Evolutionary conservation across 768 basidiomycete genomes (phyloP), one percentile per base, ranked within the genome.

Genomic region (Auriscalpium orientale): DNA sequence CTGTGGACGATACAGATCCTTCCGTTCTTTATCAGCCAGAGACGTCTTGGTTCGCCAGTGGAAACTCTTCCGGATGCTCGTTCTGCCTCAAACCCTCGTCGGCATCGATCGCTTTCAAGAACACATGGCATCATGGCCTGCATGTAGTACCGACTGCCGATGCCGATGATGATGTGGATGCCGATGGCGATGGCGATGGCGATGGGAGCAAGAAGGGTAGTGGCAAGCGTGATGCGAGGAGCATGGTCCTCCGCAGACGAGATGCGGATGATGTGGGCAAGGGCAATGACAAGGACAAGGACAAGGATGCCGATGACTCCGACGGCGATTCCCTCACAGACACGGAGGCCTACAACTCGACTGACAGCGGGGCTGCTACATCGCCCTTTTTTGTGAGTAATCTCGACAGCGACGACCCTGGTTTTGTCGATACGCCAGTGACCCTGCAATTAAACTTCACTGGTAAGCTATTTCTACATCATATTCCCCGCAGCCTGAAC

Each of bases 381-480:
- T 45, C 36, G 21, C 52, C 57, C 2, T 48, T 63, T 36, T 28
- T 35, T 10, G 38, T 58, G 3, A 56, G 50, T 35, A 62, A 68
- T 38, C 36, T 65, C 16, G 70, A 72, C 53, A 18, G 56, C 16
- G 72, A 73, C 52, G 69, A 72, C 56, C 15, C 61, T 1, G 65
- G 63, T 7, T 67, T 68, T 54, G 60, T 58, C 13, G 71, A 72
- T 57, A 51, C 58, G 8, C 58, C 70, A 28, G 71, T 76, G 20
- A 71, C 67, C 10, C 64, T 71, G 8, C 67, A 71, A 22, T 73
- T 76, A 53, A 74, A 73, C 28, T 81, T 80, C 56, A 76, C 66
- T 28, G 79, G 78, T 76, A 54, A 45, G 65, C 65, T 12, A 9
- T 49, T 51, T 58, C 2, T 44, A 3, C 28, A 11, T 52, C 46